Percentiles rank a stretch among this genome's conserved stretches.
phyloP scores from a whole-genome alignment of 164 flowering plant species.

The Magnolia sinica region DNA sequence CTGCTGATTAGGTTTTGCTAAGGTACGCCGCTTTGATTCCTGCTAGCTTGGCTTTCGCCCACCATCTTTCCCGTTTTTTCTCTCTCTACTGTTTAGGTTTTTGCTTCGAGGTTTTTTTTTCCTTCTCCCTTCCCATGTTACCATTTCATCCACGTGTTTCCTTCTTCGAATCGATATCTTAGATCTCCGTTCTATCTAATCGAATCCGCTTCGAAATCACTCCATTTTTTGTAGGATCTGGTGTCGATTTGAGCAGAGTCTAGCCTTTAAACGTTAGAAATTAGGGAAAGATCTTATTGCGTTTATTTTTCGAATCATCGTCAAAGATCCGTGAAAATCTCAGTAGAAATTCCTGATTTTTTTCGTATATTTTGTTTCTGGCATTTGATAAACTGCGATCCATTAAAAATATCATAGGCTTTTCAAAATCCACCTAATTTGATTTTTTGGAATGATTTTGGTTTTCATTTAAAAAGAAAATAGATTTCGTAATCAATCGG shows the following conservation, averaged over 20 bases:
- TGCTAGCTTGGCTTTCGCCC: neutral
- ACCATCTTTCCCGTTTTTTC: neutral
- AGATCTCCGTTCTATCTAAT: neutral
- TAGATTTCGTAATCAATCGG: neutral
- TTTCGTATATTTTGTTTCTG: too few relatives aligned
- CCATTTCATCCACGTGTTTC: neutral
- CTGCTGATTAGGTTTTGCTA: neutral
- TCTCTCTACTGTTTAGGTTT: neutral
- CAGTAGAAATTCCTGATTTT: too few relatives aligned
- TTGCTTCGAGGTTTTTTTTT: neutral
- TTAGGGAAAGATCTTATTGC: neutral
- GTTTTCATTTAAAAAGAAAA: too few relatives aligned
- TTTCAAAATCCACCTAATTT: too few relatives aligned
- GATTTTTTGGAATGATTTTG: too few relatives aligned
- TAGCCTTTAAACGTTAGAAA: neutral
- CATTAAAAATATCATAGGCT: too few relatives aligned
- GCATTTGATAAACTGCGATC: too few relatives aligned
- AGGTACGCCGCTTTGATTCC: neutral
- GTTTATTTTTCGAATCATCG: neutral
- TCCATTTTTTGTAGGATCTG: neutral
- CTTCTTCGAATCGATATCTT: neutral
- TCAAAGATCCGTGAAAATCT: neutral
- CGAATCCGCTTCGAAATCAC: neutral
- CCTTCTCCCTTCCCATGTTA: neutral
- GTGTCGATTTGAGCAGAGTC: neutral